Conservation (phyloP, 163 green algal genomes). For the Chlamydomonas reinhardtii region DNA sequence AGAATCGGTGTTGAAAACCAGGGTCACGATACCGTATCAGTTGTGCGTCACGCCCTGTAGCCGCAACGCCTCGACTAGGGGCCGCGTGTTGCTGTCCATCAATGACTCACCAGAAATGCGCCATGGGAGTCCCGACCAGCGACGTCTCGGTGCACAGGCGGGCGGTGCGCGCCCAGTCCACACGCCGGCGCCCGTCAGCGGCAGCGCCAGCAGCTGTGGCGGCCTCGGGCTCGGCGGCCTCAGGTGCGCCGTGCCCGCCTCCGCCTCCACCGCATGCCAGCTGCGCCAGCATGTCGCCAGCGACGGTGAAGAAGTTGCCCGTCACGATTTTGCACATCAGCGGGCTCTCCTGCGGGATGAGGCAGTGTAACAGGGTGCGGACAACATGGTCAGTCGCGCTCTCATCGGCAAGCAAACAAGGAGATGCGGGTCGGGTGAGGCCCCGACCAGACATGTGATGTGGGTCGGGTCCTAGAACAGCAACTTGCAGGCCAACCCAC, state of each 20-base stretch:
- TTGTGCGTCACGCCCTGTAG: too few species aligned
- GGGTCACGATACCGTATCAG: too few species aligned
- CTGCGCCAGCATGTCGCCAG: constrained; percentile 37
- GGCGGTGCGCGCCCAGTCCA: constrained; percentile 10
- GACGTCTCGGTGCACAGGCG: constrained; percentile 31
- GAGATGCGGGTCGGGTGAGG: too few species aligned
- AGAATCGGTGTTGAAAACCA: too few species aligned
- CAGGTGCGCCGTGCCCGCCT: neutral
- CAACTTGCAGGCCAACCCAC: neutral
- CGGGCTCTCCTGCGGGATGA: constrained; percentile 25
- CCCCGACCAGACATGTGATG: too few species aligned
- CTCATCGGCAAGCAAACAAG: neutral
- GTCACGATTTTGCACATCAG: constrained; percentile 43
- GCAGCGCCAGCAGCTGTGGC: too few species aligned
- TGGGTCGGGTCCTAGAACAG: neutral
- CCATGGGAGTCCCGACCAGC: constrained; percentile 7
- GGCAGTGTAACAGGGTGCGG: neutral
- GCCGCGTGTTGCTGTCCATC: neutral
- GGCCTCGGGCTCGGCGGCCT: neutral
- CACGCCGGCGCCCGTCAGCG: neutral
- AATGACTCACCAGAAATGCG: constrained; percentile 36
- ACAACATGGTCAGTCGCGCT: neutral
- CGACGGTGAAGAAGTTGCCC: constrained; percentile 45
- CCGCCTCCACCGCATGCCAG: neutral
- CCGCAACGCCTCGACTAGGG: too few species aligned